These are phyloP conservation scores for Aspergillus nomiae DNA, from an alignment of 2,329 filamentous ascomycete genomes.

Conservation along the genomic window DNA sequence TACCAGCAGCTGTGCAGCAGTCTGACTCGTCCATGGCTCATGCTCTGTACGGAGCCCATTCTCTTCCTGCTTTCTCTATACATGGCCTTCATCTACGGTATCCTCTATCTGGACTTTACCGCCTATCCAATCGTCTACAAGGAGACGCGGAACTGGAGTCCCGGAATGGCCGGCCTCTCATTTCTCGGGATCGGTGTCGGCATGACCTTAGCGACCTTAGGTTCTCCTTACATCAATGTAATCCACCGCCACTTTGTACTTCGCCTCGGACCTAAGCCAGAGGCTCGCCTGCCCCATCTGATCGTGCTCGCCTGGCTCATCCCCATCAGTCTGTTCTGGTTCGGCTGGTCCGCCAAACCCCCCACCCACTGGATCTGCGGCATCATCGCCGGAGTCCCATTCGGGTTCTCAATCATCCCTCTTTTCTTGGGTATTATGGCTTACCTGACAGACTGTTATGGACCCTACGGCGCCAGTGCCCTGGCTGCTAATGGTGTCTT, in stretches of 20 bases:
- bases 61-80: conserved; percentile 48
- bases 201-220: conserved; percentile 27
- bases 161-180: conserved; percentile 46
- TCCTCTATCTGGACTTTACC: conserved; percentile 52
- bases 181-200: conserved; percentile 48
- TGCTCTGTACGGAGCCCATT: conserved; percentile 51
- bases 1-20: neutral
- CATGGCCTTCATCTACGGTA: conserved; percentile 50
- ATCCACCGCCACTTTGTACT: conserved; percentile 17
- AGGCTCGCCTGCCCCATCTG: conserved; percentile 16
- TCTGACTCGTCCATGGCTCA: conserved; percentile 46
- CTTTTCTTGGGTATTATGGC: conserved; percentile 13
- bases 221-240: conserved; percentile 37
- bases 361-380: conserved; percentile 17
- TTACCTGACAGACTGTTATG: neutral
- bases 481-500: neutral
- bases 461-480: neutral
- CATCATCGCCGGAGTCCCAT: conserved; percentile 13
- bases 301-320: conserved; percentile 19
- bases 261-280: conserved; percentile 6
- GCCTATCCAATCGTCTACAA: conserved; percentile 53
- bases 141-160: conserved; percentile 42
- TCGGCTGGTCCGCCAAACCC: conserved; percentile 22
- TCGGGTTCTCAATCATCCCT: conserved; percentile 18
- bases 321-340: conserved; percentile 20